Conservation (phyloP, 148 eudicot genomes). For the Tetragonia tetragonoides region DNA sequence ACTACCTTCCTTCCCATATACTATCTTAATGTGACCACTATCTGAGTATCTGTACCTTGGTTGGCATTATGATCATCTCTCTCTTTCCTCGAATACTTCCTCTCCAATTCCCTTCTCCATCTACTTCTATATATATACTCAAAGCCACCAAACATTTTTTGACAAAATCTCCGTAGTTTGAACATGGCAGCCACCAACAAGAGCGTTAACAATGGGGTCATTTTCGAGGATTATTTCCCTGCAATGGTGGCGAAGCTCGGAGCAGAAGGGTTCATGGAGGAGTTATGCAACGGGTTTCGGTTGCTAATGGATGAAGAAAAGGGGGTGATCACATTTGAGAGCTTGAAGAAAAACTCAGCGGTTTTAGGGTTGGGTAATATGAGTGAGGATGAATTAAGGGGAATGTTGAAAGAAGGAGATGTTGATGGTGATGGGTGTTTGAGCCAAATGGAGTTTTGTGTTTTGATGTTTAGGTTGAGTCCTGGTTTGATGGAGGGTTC, state of each 20-base stretch:
- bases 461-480: conserved; percentile 66
- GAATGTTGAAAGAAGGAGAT: conserved; percentile 62
- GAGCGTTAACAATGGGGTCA: conserved; percentile 7
- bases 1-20: neutral
- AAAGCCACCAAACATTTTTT: neutral
- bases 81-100: neutral
- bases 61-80: neutral
- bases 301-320: conserved; percentile 45
- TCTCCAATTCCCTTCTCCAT: neutral
- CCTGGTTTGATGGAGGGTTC: conserved; percentile 55
- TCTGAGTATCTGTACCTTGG: conserved; percentile 10
- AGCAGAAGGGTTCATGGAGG: conserved; percentile 55
- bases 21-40: neutral
- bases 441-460: conserved; percentile 67
- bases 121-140: conserved; percentile 10
- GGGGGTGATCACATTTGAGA: conserved; percentile 59
- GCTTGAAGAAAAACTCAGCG: conserved; percentile 44
- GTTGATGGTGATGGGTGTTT: conserved; percentile 63
- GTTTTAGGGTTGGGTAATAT: conserved; percentile 42
- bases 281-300: conserved; percentile 53
- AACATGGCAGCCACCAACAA: conserved; percentile 11
- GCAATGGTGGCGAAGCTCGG: conserved; percentile 58
- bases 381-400: conserved; percentile 44
- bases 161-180: neutral
- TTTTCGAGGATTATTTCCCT: conserved; percentile 42